A percentile compares a stretch with the other conserved stretches of the same genome.
Evolutionary conservation across 2,329 filamentous ascomycete genomes (phyloP).

Genomic region (Colletotrichum sp.): DNA sequence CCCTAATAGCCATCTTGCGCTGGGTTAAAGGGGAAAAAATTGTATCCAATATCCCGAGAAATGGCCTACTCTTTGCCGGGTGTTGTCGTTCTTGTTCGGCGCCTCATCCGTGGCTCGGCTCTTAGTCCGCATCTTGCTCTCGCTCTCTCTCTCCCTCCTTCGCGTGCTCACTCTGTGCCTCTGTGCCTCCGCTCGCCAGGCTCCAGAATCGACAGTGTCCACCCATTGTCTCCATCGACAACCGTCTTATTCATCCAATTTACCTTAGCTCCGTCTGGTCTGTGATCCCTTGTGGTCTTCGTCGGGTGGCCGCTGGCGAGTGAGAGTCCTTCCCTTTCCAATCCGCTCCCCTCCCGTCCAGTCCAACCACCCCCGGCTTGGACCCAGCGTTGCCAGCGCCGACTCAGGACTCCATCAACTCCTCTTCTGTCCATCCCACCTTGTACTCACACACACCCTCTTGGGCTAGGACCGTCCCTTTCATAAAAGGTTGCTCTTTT

Average conservation of each 20-base stretch:
- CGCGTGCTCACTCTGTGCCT: background rate
- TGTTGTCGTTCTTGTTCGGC: background rate
- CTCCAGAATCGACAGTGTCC: background rate
- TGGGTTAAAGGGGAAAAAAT: background rate
- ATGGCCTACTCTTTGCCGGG: background rate
- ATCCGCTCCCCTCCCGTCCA: background rate
- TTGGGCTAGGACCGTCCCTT: conserved; percentile 1
- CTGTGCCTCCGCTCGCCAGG: background rate
- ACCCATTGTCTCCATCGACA: conserved; percentile 11
- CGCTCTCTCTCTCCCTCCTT: background rate
- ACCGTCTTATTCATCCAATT: conserved; percentile 13
- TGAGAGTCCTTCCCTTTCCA: background rate
- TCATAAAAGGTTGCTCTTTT: conserved; percentile 19
- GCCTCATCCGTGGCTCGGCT: background rate
- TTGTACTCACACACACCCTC: background rate
- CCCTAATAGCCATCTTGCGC: background rate
- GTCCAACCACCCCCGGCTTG: conserved; percentile 9
- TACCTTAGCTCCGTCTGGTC: background rate
- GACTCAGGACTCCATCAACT: conserved; percentile 16
- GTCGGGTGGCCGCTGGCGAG: conserved; percentile 6
- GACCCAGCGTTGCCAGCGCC: conserved; percentile 18
- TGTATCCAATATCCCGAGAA: background rate
- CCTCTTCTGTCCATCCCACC: conserved; percentile 1
- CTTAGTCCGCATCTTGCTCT: background rate
- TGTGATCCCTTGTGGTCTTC: background rate